phyloP scores from a whole-genome alignment of 805 yeast species.

The Schizosaccharomyces japonicus region DNA sequence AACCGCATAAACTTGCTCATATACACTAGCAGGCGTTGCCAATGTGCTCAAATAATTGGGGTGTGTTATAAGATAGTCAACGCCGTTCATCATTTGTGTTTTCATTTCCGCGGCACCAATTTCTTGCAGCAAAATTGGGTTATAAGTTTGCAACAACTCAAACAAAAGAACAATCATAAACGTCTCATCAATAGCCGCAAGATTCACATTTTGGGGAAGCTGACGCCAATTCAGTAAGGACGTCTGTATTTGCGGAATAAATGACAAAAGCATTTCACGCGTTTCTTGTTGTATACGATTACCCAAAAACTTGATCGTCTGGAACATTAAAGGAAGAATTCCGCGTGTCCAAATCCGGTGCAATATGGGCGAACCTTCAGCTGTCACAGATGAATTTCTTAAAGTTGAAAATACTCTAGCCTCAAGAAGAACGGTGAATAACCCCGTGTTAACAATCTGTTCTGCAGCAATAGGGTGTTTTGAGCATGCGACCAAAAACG shows the following conservation, averaged over 20 bases:
- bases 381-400: conserved; percentile 37
- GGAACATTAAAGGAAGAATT: conserved; percentile 39
- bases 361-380: conserved; percentile 29
- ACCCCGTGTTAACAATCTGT: conserved; percentile 35
- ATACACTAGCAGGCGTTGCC: conserved; percentile 35
- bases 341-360: conserved; percentile 79
- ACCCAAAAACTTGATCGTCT: conserved; percentile 39
- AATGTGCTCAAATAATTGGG: conserved; percentile 62
- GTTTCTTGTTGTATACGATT: conserved; percentile 38
- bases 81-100: conserved; percentile 7
- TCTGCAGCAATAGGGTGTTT: conserved; percentile 40
- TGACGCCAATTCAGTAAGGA: conserved; percentile 49
- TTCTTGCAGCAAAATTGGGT: conserved; percentile 5
- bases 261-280: conserved; percentile 36
- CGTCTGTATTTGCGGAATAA: conserved; percentile 37
- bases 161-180: conserved; percentile 43
- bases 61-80: conserved; percentile 58
- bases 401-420: conserved; percentile 46
- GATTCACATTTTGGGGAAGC: conserved; percentile 23
- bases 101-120: neutral
- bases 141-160: conserved; percentile 23
- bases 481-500: conserved; percentile 5
- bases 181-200: conserved; percentile 34
- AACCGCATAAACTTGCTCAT: conserved; percentile 32
- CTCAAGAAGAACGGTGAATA: conserved; percentile 44